Conservation (phyloP, 345 rosid species). For the Cardamine resedifolia region DNA sequence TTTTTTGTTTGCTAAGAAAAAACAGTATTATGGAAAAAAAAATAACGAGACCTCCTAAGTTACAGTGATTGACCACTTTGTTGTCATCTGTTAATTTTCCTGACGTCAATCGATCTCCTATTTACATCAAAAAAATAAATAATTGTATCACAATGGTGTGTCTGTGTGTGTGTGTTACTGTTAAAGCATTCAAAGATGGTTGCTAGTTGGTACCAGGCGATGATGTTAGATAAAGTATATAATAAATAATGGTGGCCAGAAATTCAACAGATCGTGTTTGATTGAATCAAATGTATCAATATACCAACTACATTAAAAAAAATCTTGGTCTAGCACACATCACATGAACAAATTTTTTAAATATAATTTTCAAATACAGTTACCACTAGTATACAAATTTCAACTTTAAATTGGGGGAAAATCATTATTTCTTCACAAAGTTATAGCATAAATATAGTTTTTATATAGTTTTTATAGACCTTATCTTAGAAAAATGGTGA, state of each 20-base stretch:
- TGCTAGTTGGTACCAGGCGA: conserved; percentile 18
- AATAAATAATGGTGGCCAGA: background rate
- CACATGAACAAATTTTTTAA: background rate
- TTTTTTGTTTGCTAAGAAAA: background rate
- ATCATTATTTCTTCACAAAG: background rate
- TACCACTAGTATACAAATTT: background rate
- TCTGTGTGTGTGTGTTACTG: background rate
- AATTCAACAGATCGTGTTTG: conserved; percentile 11
- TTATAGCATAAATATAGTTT: too few relatives aligned
- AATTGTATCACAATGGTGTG: background rate
- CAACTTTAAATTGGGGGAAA: background rate
- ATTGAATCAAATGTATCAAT: background rate
- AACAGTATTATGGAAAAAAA: background rate
- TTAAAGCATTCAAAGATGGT: conserved; percentile 1
- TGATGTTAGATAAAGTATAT: conserved; percentile 1
- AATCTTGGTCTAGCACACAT: background rate
- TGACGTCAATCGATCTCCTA: background rate
- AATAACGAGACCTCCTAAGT: background rate
- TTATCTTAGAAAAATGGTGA: background rate
- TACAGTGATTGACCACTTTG: conserved; percentile 15
- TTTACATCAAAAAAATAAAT: background rate
- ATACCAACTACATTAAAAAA: background rate
- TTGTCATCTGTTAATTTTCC: background rate
- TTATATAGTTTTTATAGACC: background rate
- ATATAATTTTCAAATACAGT: background rate